Conservation (phyloP, 495 filamentous ascomycete genomes). For the Geopyxis carbonaria region DNA sequence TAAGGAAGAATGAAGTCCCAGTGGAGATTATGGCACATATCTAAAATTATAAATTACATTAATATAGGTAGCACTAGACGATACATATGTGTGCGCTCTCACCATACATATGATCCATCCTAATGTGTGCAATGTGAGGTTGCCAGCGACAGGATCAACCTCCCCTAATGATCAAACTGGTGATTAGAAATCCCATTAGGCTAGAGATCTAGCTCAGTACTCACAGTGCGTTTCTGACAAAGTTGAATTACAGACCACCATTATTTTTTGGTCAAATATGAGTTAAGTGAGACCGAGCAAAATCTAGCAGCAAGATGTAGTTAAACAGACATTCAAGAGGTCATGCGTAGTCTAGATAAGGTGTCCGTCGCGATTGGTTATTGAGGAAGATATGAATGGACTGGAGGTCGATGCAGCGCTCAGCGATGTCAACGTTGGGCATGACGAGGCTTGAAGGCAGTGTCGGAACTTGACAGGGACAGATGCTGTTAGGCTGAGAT, state of each 20-base stretch:
- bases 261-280: constrained; percentile 13
- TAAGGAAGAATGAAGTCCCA: constrained; percentile 42
- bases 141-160: constrained; percentile 18
- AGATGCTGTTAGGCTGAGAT: no score
- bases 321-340: no score
- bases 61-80: constrained; percentile 12
- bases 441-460: no score
- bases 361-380: no score
- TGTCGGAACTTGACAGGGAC: no score
- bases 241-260: constrained; percentile 20
- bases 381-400: no score
- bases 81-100: constrained; percentile 19
- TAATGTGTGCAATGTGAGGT: constrained; percentile 27
- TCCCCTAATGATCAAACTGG: constrained; percentile 12
- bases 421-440: no score
- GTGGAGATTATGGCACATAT: constrained; percentile 39
- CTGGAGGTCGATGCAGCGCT: no score
- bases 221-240: constrained; percentile 23
- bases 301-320: no score
- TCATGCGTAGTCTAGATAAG: no score
- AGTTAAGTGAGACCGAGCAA: no score
- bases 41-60: constrained; percentile 18
- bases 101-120: constrained; percentile 40
- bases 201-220: constrained; percentile 3
- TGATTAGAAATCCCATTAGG: constrained; percentile 6